phyloP scores from a whole-genome alignment of 1,284 basidiomycete species.

The Tylopilus orsonianus region DNA sequence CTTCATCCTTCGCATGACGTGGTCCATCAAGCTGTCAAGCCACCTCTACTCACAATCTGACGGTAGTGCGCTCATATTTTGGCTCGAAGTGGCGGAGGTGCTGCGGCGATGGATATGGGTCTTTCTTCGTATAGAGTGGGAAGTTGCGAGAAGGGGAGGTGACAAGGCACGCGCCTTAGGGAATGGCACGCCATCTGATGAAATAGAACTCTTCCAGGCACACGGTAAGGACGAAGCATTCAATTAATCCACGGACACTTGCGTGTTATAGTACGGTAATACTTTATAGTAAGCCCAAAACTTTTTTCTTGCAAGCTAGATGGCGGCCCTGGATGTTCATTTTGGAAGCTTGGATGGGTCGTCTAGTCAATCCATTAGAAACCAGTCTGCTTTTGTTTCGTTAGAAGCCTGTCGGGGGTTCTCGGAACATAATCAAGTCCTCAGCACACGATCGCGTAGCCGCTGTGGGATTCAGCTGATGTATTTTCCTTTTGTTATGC shows the following conservation, averaged over 20 bases:
- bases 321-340: slow-evolving; percentile 3
- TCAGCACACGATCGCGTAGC: background rate
- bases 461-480: background rate
- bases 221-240: slow-evolving; percentile 14
- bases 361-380: too few species aligned
- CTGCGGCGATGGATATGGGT: slow-evolving; percentile 95
- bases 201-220: slow-evolving; percentile 18
- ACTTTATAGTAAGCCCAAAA: slow-evolving; percentile 16
- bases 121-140: slow-evolving; percentile 95
- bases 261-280: background rate
- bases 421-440: slow-evolving; percentile 4
- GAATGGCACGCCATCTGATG: slow-evolving; percentile 8
- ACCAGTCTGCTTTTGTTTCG: slow-evolving; percentile 1
- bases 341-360: slow-evolving; percentile 11
- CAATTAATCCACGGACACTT: slow-evolving; percentile 14
- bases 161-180: slow-evolving; percentile 16
- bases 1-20: slow-evolving; percentile 89
- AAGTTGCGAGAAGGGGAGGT: slow-evolving; percentile 62
- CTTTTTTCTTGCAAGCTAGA: background rate
- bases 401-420: background rate
- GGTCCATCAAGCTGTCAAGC: slow-evolving; percentile 89
- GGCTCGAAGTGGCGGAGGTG: slow-evolving; percentile 90
- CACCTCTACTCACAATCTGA: slow-evolving; percentile 86
- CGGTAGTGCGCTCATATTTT: slow-evolving; percentile 83
- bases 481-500: background rate